Base-by-base conservation (phyloP, 2,329 filamentous ascomycete genomes). In the Ophiognomonia clavigignenti-juglandacearum region DNA sequence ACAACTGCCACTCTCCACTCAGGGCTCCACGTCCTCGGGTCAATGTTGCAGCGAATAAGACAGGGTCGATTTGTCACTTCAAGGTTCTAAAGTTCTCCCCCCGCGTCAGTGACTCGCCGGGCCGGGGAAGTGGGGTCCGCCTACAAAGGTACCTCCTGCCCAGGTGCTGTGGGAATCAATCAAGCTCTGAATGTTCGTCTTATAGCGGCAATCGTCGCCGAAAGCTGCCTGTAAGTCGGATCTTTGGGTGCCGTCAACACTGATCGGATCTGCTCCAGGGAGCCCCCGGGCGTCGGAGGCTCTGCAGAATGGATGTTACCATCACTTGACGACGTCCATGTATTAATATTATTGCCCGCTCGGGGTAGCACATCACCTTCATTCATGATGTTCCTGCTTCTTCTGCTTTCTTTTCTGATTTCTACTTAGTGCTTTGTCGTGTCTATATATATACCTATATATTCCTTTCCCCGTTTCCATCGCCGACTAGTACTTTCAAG, bases 181-280 rank as follows among this genome's bases (percentile, higher is more conserved):
- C n/a, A n/a, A n/a, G n/a, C n/a, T n/a, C n/a, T n/a, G n/a, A n/a
- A n/a, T n/a, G n/a, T n/a, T n/a, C n/a, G n/a, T n/a, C n/a, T n/a
- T n/a, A n/a, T n/a, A 43, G 40, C 29, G 45, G 41, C 27, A 44
- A 41, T 39, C 39, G 23, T 51, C 48, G 45, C 45, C 48, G 48
- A 45, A 41, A 20, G 16, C 39, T 45, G 5, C 41, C 45, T 19
- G 7, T 16, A 37, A 18, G 6, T 31, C 29, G 26, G 8, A n/a
- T 3, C 16, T 26, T 27, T 27, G 16, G 23, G 13, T 29, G 24
- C 43, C 29, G 31, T 37, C 45, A 36, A 27, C 36, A 39, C 24
- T 36, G 6, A 26, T 4, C 38, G 20, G 35, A 23, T 24, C 18
- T 48, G 31, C 16, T 37, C 16, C 32, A 18, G 32, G 22, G 9